Evolutionary conservation across 352 stramenopile genomes (phyloP).

Genomic region (Phytophthora gonapodyides): DNA sequence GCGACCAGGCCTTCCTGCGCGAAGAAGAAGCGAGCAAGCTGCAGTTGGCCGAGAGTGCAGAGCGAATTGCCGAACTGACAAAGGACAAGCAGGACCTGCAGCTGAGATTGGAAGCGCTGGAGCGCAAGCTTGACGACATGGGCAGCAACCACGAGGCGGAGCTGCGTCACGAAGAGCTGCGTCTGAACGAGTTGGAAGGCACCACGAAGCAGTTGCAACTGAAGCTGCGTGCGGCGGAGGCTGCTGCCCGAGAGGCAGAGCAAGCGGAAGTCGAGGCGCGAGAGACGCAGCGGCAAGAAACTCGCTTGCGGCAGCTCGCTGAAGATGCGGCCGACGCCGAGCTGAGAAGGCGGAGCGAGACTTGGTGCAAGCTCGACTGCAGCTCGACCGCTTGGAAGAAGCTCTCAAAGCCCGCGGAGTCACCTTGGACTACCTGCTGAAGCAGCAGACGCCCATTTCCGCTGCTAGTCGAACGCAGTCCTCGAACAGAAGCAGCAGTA

Average conservation of each 20-base stretch:
- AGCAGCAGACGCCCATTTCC: slow-evolving; percentile 30
- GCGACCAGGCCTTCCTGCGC: slow-evolving; percentile 57
- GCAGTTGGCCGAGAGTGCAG: slow-evolving; percentile 32
- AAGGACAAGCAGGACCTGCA: slow-evolving; percentile 36
- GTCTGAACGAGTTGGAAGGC: slow-evolving; percentile 32
- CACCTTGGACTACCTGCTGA: slow-evolving; percentile 69
- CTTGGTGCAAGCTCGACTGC: slow-evolving; percentile 30
- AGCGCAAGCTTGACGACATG: slow-evolving; percentile 26
- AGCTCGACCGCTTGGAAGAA: slow-evolving; percentile 47
- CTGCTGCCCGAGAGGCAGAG: slow-evolving; percentile 38
- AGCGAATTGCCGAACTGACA: slow-evolving; percentile 30
- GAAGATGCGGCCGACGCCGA: slow-evolving; percentile 51
- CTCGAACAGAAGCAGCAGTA: background rate
- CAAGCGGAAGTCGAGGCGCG: slow-evolving; percentile 32
- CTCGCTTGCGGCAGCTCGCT: slow-evolving; percentile 44
- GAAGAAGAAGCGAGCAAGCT: slow-evolving; percentile 57
- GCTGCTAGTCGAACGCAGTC: slow-evolving; percentile 2
- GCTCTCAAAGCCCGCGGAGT: slow-evolving; percentile 65
- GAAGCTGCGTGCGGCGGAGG: slow-evolving; percentile 32
- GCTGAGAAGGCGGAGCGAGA: slow-evolving; percentile 44
- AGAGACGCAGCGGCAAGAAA: slow-evolving; percentile 45
- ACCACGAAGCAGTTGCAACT: slow-evolving; percentile 42
- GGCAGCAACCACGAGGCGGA: slow-evolving; percentile 24
- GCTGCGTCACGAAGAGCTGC: slow-evolving; percentile 28
- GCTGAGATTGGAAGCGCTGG: slow-evolving; percentile 32